A percentile compares a stretch with the other conserved stretches of the same genome.
phyloP scores from a whole-genome alignment of 2,329 filamentous ascomycete genomes.

The Diplodia mutila region DNA sequence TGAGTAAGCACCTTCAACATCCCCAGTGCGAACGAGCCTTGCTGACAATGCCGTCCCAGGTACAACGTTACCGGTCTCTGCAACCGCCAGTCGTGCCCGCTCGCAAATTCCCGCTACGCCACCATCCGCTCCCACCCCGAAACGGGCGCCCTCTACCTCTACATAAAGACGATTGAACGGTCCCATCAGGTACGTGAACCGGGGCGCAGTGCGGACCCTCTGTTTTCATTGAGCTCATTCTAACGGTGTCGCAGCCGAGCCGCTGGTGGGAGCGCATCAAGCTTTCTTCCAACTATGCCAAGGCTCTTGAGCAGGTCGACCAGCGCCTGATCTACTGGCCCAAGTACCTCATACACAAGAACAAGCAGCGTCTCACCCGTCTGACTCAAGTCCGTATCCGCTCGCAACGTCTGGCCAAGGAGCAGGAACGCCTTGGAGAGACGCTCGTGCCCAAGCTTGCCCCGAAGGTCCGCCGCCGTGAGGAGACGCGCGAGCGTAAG shows the following conservation, averaged over 20 bases:
- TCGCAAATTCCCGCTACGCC: slow-evolving; percentile 90
- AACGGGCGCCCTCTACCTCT: slow-evolving; percentile 85
- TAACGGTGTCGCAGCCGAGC: slow-evolving; percentile 13
- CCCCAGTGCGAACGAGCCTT: background rate
- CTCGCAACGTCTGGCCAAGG: slow-evolving; percentile 76
- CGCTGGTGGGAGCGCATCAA: slow-evolving; percentile 89
- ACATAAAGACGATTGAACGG: slow-evolving; percentile 94
- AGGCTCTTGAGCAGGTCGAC: slow-evolving; percentile 86
- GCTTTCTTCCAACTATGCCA: slow-evolving; percentile 85
- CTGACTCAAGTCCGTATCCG: slow-evolving; percentile 88
- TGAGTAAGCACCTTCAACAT: slow-evolving; percentile 50
- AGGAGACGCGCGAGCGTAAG: slow-evolving; percentile 55
- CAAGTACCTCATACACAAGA: slow-evolving; percentile 90
- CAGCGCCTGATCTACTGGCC: slow-evolving; percentile 76
- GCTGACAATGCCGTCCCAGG: slow-evolving; percentile 40
- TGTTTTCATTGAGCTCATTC: background rate
- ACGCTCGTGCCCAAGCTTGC: slow-evolving; percentile 85
- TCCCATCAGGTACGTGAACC: slow-evolving; percentile 57
- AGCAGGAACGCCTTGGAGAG: slow-evolving; percentile 89
- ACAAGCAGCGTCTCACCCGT: slow-evolving; percentile 92
- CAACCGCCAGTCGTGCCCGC: slow-evolving; percentile 84
- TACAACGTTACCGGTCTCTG: slow-evolving; percentile 85
- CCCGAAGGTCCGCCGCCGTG: slow-evolving; percentile 73
- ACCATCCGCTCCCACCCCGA: slow-evolving; percentile 82
- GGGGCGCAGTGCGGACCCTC: background rate